Percentiles rank a stretch among this genome's conserved stretches.
Conservation (phyloP, 192 early-diverging fungal species). For the Backusella westeae region DNA sequence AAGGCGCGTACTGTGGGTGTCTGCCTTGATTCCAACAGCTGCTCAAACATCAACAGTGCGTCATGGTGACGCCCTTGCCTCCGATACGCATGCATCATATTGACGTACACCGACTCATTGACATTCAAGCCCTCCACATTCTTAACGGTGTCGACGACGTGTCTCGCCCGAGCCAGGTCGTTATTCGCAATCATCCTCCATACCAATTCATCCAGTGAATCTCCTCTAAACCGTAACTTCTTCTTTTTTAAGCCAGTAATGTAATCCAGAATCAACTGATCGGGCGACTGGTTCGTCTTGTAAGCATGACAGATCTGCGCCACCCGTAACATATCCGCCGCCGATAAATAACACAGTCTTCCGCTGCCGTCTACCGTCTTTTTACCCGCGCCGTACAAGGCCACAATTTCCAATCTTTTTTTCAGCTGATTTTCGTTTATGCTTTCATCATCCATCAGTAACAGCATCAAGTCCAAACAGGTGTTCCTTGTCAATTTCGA, state of each 20-base stretch:
- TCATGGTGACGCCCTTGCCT: background rate
- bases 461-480: slow-evolving; percentile 2
- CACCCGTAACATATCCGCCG: slow-evolving; percentile 7
- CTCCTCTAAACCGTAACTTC: background rate
- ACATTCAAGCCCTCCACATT: background rate
- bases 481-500: slow-evolving; percentile 9
- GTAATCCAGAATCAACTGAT: background rate
- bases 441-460: slow-evolving; percentile 6
- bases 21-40: slow-evolving; percentile 3
- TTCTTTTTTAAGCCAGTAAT: background rate
- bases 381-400: background rate
- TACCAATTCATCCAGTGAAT: slow-evolving; percentile 27
- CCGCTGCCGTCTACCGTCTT: background rate
- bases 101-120: slow-evolving; percentile 8
- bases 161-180: slow-evolving; percentile 7
- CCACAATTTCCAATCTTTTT: slow-evolving; percentile 3
- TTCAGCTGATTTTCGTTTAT: slow-evolving; percentile 10
- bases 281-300: background rate
- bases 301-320: background rate
- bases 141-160: slow-evolving; percentile 4
- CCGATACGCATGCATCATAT: slow-evolving; percentile 27
- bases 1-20: slow-evolving; percentile 15
- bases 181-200: slow-evolving; percentile 11
- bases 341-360: background rate
- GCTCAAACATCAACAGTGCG: slow-evolving; percentile 22